phyloP scores from a whole-genome alignment of 768 basidiomycete genomes.

The Russula griseocarnosa region DNA sequence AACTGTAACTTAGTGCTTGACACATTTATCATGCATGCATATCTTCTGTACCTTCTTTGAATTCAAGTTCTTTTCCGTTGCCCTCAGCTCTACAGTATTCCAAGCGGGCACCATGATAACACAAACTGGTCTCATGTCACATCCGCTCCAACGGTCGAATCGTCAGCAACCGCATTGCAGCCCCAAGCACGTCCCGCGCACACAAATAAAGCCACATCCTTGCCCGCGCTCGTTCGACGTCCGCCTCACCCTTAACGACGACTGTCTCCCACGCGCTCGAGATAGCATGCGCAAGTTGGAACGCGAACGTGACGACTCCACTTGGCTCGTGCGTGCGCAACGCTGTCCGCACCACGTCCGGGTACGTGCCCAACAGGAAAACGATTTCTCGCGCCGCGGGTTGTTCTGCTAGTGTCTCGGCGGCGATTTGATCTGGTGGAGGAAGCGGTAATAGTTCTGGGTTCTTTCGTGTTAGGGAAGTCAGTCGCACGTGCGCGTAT shows the following conservation, averaged over 20 bases:
- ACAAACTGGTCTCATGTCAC: constrained; percentile 41
- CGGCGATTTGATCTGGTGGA: constrained; percentile 60
- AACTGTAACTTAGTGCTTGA: too few species aligned
- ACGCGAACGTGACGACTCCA: constrained; percentile 86
- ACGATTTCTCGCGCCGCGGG: constrained; percentile 77
- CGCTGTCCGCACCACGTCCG: constrained; percentile 85
- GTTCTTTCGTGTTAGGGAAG: constrained; percentile 89
- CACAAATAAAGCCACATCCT: constrained; percentile 85
- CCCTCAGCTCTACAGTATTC: too few species aligned
- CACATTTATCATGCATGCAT: neutral
- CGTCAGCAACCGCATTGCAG: constrained; percentile 83
- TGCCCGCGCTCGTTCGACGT: constrained; percentile 72
- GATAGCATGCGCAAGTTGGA: constrained; percentile 83
- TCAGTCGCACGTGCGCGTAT: constrained; percentile 91
- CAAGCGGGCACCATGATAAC: neutral
- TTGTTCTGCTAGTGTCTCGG: constrained; percentile 60
- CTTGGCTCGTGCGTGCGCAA: constrained; percentile 84
- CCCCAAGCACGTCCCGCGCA: constrained; percentile 85
- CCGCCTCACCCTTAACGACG: constrained; percentile 77
- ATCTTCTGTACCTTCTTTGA: neutral
- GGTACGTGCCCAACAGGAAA: constrained; percentile 85
- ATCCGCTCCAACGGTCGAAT: constrained; percentile 90
- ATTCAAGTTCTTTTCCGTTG: too few species aligned
- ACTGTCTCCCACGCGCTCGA: constrained; percentile 90
- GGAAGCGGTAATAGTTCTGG: constrained; percentile 80